Evolutionary conservation across 2,329 filamentous ascomycete genomes (phyloP).

Genomic region (Arthrinium puccinioides): DNA sequence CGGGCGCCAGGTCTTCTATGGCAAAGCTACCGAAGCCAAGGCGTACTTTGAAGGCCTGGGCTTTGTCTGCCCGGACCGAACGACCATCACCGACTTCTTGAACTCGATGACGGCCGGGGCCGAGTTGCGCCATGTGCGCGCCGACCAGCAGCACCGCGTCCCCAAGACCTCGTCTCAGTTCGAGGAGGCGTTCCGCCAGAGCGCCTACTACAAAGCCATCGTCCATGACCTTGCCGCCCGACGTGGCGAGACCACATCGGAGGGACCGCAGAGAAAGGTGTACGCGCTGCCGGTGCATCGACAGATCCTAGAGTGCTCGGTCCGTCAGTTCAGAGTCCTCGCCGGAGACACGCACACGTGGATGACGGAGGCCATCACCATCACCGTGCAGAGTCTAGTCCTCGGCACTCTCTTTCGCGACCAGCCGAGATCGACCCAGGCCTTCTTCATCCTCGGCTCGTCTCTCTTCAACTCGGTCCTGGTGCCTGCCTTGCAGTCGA

Average conservation of each 20-base stretch:
- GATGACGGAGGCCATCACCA: slow-evolving; percentile 6
- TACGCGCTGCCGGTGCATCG: slow-evolving; percentile 15
- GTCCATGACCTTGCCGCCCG: neutral
- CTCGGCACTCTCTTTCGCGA: slow-evolving; percentile 13
- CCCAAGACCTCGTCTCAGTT: slow-evolving; percentile 54
- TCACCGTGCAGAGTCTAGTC: slow-evolving; percentile 10
- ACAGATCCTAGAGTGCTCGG: slow-evolving; percentile 30
- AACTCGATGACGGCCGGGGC: slow-evolving; percentile 45
- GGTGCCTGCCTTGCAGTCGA: slow-evolving; percentile 38
- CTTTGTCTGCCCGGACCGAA: slow-evolving; percentile 47
- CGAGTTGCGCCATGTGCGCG: slow-evolving; percentile 36
- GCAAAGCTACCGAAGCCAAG: slow-evolving; percentile 42
- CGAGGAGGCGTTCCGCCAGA: slow-evolving; percentile 21
- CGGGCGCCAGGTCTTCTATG: slow-evolving; percentile 57
- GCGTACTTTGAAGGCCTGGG: slow-evolving; percentile 53
- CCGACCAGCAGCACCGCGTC: slow-evolving; percentile 24
- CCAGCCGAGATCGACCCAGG: slow-evolving; percentile 7
- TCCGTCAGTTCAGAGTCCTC: slow-evolving; percentile 31
- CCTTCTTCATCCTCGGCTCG: slow-evolving; percentile 14
- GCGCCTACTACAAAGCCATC: slow-evolving; percentile 11
- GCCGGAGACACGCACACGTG: slow-evolving; percentile 5
- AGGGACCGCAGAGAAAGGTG: neutral
- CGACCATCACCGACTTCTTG: slow-evolving; percentile 52
- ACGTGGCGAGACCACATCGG: neutral
- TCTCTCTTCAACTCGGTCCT: slow-evolving; percentile 39